Base-by-base conservation (phyloP, 1,284 basidiomycete genomes). In the Xerocomus minutiporus region DNA sequence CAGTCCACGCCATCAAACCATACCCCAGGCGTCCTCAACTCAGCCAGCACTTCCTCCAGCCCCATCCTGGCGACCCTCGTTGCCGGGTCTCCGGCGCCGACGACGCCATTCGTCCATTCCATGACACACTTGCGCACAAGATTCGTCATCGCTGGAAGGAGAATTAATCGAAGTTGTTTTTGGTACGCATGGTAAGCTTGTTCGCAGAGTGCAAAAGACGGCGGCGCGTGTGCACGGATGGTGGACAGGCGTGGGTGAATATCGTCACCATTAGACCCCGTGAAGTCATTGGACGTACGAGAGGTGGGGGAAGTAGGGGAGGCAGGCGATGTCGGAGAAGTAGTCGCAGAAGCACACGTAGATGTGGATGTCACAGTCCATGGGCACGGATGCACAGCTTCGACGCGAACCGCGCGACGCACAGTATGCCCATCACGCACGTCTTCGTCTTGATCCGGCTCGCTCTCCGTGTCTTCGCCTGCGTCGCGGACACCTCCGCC, bases 1-100 rank as follows among this genome's bases (percentile, higher is more conserved):
- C 81, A 88, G 61, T 86, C 83, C 8, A 83, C 75, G 0, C 84
- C 84, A 52, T 85, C 82, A 52, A 78, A 83, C 84, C 84, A 87
- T 11, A 81, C 65, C 0, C 77, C 79, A 23, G 73, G 82, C 39
- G 82, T 78, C 25, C 80, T 72, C 50, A 88, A 58, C 45, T 78
- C 74, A 20, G 60, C 65, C 35, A 83, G 61, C 1, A 89, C 80
- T 9, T 87, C 84, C 52, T 86, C 83, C 1, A 81, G 38, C 0
- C 69, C 62, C 82, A 88, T 83, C 57, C 71, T 72, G 12, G 76
- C 67, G 2, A 79, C 79, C 13, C 73, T 72, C 11, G 77, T 68
- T n/a, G 73, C 65, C 2, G 79, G 74, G 61, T 75, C 73, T 3
- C 40, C 44, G 4, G 42, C 44, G 12, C 71, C 71, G 57, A 75